A percentile compares a stretch with the other conserved stretches of the same genome.
phyloP scores from a whole-genome alignment of 768 basidiomycete species.

The Boletus tomentosulus region DNA sequence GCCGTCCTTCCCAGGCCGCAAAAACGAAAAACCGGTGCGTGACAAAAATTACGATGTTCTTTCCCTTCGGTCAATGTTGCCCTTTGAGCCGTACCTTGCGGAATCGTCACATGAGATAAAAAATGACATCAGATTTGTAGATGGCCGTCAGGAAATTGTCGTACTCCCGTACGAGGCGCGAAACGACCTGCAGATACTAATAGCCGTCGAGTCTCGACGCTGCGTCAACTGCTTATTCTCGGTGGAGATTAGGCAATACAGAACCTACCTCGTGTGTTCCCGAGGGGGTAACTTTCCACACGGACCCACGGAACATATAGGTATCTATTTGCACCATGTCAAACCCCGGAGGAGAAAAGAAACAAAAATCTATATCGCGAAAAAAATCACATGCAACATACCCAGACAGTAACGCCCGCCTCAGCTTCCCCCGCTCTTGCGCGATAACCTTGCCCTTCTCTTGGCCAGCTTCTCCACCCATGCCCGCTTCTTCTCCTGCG shows the following conservation, averaged over 20 bases:
- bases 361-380: neutral
- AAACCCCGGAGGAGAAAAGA: neutral
- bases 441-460: conserved; percentile 29
- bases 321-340: neutral
- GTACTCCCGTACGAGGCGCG: neutral
- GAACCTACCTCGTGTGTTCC: neutral
- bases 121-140: neutral
- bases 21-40: neutral
- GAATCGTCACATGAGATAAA: neutral
- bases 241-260: neutral
- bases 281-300: no score
- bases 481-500: conserved; percentile 63
- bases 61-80: neutral
- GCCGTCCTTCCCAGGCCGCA: neutral
- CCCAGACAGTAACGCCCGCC: neutral
- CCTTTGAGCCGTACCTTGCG: neutral
- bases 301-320: neutral
- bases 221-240: neutral
- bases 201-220: neutral
- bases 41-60: neutral
- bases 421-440: conserved; percentile 16
- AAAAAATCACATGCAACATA: conserved; percentile 7
- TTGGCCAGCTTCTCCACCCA: conserved; percentile 39
- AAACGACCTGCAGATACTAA: neutral
- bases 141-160: neutral